Evolutionary conservation across 257 asterid species (phyloP).

Genomic region (Nicotiana sylvestris): DNA sequence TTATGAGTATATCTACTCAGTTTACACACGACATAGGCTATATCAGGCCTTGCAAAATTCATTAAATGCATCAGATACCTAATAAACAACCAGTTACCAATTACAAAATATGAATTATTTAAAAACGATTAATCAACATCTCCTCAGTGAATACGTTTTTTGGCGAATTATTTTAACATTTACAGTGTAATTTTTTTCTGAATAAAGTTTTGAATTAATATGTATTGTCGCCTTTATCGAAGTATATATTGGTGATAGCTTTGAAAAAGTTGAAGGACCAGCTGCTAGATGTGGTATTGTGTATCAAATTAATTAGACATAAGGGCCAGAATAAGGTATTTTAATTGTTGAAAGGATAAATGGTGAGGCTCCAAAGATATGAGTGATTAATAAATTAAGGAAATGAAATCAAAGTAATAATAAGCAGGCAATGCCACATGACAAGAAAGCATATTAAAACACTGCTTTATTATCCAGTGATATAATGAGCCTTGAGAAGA

Average conservation of each 20-base stretch:
- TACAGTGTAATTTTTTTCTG: background rate
- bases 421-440: background rate
- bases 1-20: no score
- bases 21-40: no score
- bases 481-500: background rate
- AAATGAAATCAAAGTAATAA: background rate
- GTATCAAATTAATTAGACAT: background rate
- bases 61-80: no score
- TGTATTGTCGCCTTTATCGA: background rate
- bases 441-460: background rate
- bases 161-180: background rate
- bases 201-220: background rate
- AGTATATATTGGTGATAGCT: background rate
- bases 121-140: no score
- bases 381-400: background rate
- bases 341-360: background rate
- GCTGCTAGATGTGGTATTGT: background rate
- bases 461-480: background rate
- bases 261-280: background rate
- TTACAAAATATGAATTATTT: no score
- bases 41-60: no score
- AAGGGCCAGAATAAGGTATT: background rate
- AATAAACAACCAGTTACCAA: no score
- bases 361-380: background rate
- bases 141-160: background rate